phyloP scores from a whole-genome alignment of 2,329 filamentous ascomycete genomes.

The Tolypocladium ophioglossoides region DNA sequence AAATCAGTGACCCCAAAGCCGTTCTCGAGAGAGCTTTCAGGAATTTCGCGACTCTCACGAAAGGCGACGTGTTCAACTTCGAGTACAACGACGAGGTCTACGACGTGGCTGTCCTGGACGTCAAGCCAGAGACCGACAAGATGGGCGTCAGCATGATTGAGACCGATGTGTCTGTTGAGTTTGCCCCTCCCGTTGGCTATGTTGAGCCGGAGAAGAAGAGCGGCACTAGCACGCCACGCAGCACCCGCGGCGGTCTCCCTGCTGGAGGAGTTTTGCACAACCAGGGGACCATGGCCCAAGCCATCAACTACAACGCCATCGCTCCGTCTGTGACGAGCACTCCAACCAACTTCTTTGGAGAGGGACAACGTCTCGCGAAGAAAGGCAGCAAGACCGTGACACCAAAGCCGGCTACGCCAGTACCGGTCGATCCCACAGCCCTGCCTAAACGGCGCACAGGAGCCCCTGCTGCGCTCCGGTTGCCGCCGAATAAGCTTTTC shows the following conservation, averaged over 20 bases:
- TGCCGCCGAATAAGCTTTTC: conserved; percentile 86
- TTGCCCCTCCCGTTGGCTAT: conserved; percentile 87
- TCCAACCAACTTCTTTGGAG: conserved; percentile 67
- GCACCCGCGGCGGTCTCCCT: conserved; percentile 51
- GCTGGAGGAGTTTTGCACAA: conserved; percentile 66
- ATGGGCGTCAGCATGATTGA: conserved; percentile 91
- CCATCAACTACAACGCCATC: conserved; percentile 93
- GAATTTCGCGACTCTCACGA: conserved; percentile 87
- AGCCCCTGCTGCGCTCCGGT: conserved; percentile 74
- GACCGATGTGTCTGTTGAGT: conserved; percentile 93
- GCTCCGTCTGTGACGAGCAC: conserved; percentile 64
- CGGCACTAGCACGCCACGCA: conserved; percentile 80
- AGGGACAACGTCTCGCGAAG: conserved; percentile 79
- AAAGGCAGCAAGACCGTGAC: conserved; percentile 57
- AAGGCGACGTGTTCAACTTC: conserved; percentile 92
- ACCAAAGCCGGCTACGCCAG: conserved; percentile 63
- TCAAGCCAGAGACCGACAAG: conserved; percentile 74
- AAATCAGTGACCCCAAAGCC: conserved; percentile 94
- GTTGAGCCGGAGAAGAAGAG: conserved; percentile 72
- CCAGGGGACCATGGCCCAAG: conserved; percentile 90
- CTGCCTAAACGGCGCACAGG: conserved; percentile 45
- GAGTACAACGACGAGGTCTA: conserved; percentile 92
- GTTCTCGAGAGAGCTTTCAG: conserved; percentile 94
- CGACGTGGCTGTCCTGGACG: conserved; percentile 85
- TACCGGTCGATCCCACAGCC: conserved; percentile 27